A percentile compares a stretch with the other conserved stretches of the same genome.
Conservation (phyloP, 345 rosid genomes). For the Moringa oleifera region DNA sequence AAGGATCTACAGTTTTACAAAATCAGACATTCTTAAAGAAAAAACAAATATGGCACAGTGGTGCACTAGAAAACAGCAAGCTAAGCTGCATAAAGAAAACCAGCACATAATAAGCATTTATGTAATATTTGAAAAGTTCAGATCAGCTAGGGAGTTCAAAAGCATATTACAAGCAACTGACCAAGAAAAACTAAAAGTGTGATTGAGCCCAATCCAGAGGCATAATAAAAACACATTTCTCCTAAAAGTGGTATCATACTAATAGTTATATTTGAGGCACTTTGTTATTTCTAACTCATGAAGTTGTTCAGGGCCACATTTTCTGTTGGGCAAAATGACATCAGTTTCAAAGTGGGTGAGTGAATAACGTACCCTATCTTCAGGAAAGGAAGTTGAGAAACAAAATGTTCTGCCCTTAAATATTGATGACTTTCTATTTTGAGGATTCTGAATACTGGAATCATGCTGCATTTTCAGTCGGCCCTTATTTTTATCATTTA, state of each 20-base stretch:
- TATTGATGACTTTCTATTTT: conserved; percentile 38
- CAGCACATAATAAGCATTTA: too few relatives aligned
- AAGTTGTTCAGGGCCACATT: conserved; percentile 5
- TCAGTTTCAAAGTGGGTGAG: not conserved
- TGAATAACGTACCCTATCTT: conserved; percentile 63
- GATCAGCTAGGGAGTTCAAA: too few relatives aligned
- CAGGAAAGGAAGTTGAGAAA: conserved; percentile 75
- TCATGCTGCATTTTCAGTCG: conserved; percentile 30
- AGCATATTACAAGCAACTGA: too few relatives aligned
- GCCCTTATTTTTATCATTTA: conserved; percentile 28
- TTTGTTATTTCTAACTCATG: not conserved
- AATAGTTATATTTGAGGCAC: not conserved
- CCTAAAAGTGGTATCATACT: too few relatives aligned
- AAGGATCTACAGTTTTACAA: not conserved
- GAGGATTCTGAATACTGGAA: conserved; percentile 24
- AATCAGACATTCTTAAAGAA: not conserved
- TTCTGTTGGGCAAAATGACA: not conserved
- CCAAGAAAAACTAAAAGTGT: too few relatives aligned
- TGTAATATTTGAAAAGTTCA: too few relatives aligned
- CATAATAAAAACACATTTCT: too few relatives aligned
- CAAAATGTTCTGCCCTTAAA: conserved; percentile 71
- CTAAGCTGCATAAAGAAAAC: too few relatives aligned
- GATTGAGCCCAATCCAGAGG: too few relatives aligned
- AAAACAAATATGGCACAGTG: not conserved
- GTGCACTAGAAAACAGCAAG: not conserved